Percentiles rank a stretch among this genome's conserved stretches.
phyloP scores from a whole-genome alignment of 2,329 filamentous ascomycete genomes.

The Claviceps sp. region DNA sequence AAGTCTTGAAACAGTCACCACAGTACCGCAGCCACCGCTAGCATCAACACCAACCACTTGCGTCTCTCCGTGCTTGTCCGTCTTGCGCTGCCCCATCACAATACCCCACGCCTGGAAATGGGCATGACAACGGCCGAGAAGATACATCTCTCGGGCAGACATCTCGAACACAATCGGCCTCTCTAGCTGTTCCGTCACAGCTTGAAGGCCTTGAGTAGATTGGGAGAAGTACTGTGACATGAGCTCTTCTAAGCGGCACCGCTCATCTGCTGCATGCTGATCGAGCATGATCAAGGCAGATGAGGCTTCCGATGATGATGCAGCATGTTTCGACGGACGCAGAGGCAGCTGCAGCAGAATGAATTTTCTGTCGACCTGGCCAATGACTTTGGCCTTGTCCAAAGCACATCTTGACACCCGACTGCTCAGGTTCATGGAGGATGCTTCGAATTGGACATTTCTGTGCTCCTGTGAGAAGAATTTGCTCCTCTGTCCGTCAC shows the following conservation, averaged over 20 bases:
- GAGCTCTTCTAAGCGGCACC: conserved; percentile 64
- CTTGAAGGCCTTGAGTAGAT: conserved; percentile 4
- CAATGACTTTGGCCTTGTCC: conserved; percentile 48
- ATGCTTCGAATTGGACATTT: conserved; percentile 17
- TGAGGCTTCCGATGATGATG: conserved; percentile 10
- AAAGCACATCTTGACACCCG: conserved; percentile 52
- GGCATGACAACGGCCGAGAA: conserved; percentile 39
- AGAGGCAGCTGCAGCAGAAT: conserved; percentile 52
- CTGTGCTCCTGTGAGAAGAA: conserved; percentile 4
- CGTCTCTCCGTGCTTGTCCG: conserved; percentile 18
- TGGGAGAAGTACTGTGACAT: conserved; percentile 38
- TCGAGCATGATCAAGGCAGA: conserved; percentile 65
- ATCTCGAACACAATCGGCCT: conserved; percentile 53
- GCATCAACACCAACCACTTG: conserved; percentile 5
- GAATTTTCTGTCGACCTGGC: conserved; percentile 84
- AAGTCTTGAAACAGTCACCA: conserved; percentile 35
- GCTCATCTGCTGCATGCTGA: conserved; percentile 90
- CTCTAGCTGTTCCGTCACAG: conserved; percentile 25
- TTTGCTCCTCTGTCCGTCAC: conserved; percentile 3
- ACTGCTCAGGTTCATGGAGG: conserved; percentile 19
- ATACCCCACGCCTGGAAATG: conserved; percentile 68
- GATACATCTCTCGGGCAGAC: conserved; percentile 40
- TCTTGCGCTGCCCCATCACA: conserved; percentile 38
- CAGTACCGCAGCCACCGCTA: neutral
- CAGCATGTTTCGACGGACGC: neutral